Conservation (phyloP, 139 green algal genomes). For the Klebsormidium nitens region DNA sequence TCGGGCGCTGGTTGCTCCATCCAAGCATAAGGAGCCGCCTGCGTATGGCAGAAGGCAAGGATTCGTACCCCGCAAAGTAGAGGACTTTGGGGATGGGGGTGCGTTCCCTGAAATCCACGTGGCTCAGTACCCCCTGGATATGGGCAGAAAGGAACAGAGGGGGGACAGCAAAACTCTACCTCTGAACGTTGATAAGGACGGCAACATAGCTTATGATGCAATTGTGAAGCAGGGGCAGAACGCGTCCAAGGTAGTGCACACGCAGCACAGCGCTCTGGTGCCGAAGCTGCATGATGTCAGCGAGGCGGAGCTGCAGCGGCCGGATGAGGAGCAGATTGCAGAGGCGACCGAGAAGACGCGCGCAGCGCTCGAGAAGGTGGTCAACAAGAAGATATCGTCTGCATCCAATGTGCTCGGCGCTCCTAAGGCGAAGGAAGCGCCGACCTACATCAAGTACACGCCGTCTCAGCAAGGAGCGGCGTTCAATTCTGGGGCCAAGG, state of each 20-base stretch:
- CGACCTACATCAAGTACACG: conserved; percentile 95
- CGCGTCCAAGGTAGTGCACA: conserved; percentile 56
- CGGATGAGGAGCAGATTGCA: conserved; percentile 71
- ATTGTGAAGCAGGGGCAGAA: conserved; percentile 76
- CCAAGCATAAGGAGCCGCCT: conserved; percentile 18
- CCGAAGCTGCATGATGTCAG: conserved; percentile 27
- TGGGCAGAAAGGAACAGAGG: conserved; percentile 66
- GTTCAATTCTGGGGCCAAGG: conserved; percentile 56
- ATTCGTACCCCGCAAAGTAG: conserved; percentile 65
- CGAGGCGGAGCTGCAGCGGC: conserved; percentile 54
- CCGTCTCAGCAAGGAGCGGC: conserved; percentile 63
- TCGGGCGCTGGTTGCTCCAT: too few species aligned
- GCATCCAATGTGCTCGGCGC: conserved; percentile 73
- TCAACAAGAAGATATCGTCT: conserved; percentile 69
- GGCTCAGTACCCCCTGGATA: conserved; percentile 85
- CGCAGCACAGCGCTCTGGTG: conserved; percentile 71
- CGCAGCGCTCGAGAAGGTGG: conserved; percentile 45
- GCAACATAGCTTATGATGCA: conserved; percentile 78
- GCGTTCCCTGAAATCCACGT: conserved; percentile 88
- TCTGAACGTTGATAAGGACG: conserved; percentile 68
- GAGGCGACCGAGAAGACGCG: conserved; percentile 32
- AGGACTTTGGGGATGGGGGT: conserved; percentile 85
- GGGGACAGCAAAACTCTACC: conserved; percentile 49
- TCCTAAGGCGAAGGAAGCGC: conserved; percentile 53
- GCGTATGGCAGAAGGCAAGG: conserved; percentile 31